Base-by-base conservation (phyloP, 2,329 filamentous ascomycete genomes). In the Canariomyces notabilis region DNA sequence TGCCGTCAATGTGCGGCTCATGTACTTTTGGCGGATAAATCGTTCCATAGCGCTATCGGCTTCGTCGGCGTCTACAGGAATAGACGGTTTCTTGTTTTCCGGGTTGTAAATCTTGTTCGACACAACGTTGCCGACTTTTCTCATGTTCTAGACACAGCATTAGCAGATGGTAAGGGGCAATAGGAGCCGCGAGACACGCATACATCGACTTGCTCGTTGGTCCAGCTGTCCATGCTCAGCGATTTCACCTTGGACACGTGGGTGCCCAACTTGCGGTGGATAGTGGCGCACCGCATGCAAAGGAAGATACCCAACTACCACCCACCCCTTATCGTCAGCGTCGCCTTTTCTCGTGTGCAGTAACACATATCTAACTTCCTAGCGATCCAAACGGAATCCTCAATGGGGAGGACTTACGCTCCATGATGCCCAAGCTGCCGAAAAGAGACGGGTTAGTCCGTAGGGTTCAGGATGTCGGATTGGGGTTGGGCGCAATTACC, bases 181-280 rank as follows among this genome's bases (percentile, higher is more conserved):
- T 18, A 23, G 16, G 14, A 22, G 20, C 23, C 18, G 37, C 21
- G 21, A 18, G 22, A 37, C 16, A 16, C 21, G 45, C 51, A 26
- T 73, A 95, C 90, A 70, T 98, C 93, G 54, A 98, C 90, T 70
- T 98, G 93, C 51, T 97, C 93, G 61, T 85, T 84, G 39, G 87
- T 83, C 93, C 93, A 98, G 57, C 85, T 93, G 69, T 98, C 93
- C 90, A 98, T 97, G 67, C 87, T 97, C 70, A 98, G 69, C 31
- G 90, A 97, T 69, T 98, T 98, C 73, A 98, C 89, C 67, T 98
- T 98, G 56, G 90, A 96, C 53, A 98, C 89, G 67, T 98, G 93
- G 33, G 93, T 97, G 51, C 93, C 93, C 61, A 98, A 75, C 70
- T 97, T 97, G 62, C 93, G 87, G 72, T 98, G 93, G 61, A 97